Evolutionary conservation across 805 yeast species (phyloP).

Genomic region (Starmerella kuoi): DNA sequence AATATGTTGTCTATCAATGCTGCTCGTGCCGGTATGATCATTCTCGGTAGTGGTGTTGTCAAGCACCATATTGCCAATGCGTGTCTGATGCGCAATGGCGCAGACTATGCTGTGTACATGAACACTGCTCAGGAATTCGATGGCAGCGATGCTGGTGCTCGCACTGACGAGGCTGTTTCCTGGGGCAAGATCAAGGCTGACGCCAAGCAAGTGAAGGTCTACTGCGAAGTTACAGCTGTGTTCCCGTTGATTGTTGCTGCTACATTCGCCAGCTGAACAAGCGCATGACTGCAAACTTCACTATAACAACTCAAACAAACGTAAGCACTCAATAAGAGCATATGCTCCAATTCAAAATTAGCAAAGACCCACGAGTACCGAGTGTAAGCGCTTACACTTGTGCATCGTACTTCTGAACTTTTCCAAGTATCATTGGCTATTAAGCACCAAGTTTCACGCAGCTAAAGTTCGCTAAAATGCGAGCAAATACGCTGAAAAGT

Average conservation of each 20-base stretch:
- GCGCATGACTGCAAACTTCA: background rate
- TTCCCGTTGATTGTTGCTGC: conserved; percentile 97
- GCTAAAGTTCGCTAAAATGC: no score
- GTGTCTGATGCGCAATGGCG: conserved; percentile 97
- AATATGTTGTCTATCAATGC: conserved; percentile 95
- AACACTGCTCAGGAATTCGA: conserved; percentile 98
- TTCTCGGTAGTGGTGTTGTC: conserved; percentile 90
- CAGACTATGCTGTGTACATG: conserved; percentile 92
- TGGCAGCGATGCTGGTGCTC: conserved; percentile 98
- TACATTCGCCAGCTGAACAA: conserved; percentile 36
- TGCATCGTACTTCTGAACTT: no score
- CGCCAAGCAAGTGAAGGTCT: conserved; percentile 82
- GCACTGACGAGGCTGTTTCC: conserved; percentile 96
- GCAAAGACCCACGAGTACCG: no score
- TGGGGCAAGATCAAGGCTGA: conserved; percentile 99
- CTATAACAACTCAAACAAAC: background rate
- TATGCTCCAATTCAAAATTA: background rate
- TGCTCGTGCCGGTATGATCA: conserved; percentile 84
- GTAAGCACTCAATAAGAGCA: background rate
- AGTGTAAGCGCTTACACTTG: no score
- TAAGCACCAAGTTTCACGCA: no score
- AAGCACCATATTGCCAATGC: conserved; percentile 98
- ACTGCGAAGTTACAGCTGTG: conserved; percentile 88
- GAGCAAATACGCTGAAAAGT: no score
- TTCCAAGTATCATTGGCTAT: no score